Base-by-base conservation (phyloP, 1,284 basidiomycete species). In the Ustilago sp. region DNA sequence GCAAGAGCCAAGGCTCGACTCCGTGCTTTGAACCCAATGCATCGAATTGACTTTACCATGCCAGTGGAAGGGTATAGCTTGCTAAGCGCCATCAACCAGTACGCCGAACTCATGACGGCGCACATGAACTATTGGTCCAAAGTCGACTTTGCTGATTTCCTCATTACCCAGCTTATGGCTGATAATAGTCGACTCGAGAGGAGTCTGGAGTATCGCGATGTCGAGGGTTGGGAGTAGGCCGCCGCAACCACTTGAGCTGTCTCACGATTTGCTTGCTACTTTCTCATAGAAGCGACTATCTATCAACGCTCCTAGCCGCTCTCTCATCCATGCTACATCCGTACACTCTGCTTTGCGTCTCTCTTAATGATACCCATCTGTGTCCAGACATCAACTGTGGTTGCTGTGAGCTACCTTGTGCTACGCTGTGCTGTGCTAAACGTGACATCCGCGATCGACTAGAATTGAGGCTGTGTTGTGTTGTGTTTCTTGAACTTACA, bases 101-200 rank as follows among this genome's bases (percentile, higher is more conserved):
- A 80, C 35, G 47, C 74, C 2, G 82, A 84, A 31, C 77, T 84
- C 68, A 68, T 84, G 55, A 81, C 74, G 32, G 71, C 78, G 0
- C 83, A 84, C 47, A 77, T 80, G 74, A 76, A 68, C 58, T 85
- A 85, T 68, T 85, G 84, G 84, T 73, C 73, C 28, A 75, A 71
- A 38, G 38, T 67, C 8, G 57, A 74, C 35, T 83, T 85, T 52
- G 79, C 82, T 68, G 79, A 77, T 55, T 83, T 83, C 39, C 68
- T 84, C 19, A 72, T 85, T 39, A 70, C 74, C 1, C 82, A 84
- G 69, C 66, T 83, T 41, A 68, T 83, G 62, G 62, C 74, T 17
- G 65, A 68, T 48, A 59, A 61, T 53, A 62, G 70, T n/a, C 69
- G 66, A 13, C 59, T 77, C 1, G 74, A 77, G 15, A 57, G 63